Conservation (phyloP, 768 basidiomycete species). For the Russula sp. region DNA sequence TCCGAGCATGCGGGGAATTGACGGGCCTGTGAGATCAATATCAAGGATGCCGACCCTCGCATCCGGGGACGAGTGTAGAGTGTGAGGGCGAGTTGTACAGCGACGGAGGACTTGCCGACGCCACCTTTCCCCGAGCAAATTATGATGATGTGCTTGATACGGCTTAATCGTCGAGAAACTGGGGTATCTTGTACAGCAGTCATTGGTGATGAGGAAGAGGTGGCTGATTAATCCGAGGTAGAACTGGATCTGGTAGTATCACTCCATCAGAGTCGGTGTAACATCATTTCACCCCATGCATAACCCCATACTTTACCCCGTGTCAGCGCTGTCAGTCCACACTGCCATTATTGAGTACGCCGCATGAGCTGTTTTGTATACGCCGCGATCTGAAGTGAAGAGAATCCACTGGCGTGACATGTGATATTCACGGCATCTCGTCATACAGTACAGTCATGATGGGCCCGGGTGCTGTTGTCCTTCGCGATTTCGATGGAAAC, state of each 20-base stretch:
- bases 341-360: no score
- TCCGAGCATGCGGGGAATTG: conserved; percentile 93
- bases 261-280: no score
- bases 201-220: not conserved
- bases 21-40: conserved; percentile 91
- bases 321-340: no score
- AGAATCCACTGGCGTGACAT: no score
- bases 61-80: conserved; percentile 67
- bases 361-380: no score
- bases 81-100: conserved; percentile 86
- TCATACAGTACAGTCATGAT: no score
- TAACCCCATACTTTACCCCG: no score
- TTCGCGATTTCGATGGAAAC: not conserved
- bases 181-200: conserved; percentile 47
- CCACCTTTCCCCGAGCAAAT: conserved; percentile 97
- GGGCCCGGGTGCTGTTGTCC: not conserved
- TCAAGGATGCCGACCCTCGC: conserved; percentile 86
- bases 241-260: no score
- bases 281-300: no score
- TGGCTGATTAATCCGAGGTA: not conserved
- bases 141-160: conserved; percentile 83
- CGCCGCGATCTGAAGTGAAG: no score
- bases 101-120: conserved; percentile 97
- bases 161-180: conserved; percentile 64
- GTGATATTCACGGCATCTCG: no score